Percentiles rank a stretch among this genome's conserved stretches.
Evolutionary conservation across 495 filamentous ascomycete genomes (phyloP).

Genomic region (Cercophora samala): DNA sequence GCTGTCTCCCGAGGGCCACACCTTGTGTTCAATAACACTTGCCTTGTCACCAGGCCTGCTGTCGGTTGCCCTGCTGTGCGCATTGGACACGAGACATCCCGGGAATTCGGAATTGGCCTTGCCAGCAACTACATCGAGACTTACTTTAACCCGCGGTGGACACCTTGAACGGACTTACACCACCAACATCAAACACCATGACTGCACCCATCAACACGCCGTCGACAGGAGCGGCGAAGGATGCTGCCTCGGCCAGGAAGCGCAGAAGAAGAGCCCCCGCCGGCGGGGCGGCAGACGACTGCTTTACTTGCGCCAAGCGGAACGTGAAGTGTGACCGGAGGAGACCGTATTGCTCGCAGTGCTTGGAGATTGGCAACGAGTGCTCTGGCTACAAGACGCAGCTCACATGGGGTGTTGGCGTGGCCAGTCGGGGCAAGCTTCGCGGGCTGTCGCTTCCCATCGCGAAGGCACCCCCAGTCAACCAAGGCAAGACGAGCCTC

Average conservation of each 20-base stretch:
- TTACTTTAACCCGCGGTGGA: not conserved
- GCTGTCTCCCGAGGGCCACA: conserved; percentile 36
- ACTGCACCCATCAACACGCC: conserved; percentile 45
- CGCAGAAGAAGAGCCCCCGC: conserved; percentile 83
- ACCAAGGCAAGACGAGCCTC: conserved; percentile 41
- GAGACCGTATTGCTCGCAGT: conserved; percentile 92
- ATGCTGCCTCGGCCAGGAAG: conserved; percentile 59
- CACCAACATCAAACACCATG: conserved; percentile 32
- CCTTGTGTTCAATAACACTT: conserved; percentile 33
- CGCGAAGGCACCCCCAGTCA: conserved; percentile 63
- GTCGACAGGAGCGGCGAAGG: conserved; percentile 38
- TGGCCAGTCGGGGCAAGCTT: conserved; percentile 94
- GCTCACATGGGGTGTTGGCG: conserved; percentile 95
- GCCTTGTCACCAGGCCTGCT: conserved; percentile 22
- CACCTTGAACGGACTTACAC: not conserved
- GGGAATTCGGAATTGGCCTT: not conserved
- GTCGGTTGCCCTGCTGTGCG: conserved; percentile 7
- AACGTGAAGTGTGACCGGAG: conserved; percentile 84
- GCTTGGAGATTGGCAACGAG: conserved; percentile 84
- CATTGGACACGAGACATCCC: conserved; percentile 6
- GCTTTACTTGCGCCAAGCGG: conserved; percentile 86
- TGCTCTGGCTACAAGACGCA: conserved; percentile 97
- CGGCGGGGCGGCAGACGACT: conserved; percentile 90
- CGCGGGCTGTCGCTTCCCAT: conserved; percentile 84
- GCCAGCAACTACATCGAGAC: not conserved